Evolutionary conservation across 495 filamentous ascomycete genomes (phyloP).

Genomic region (Penicillium tannophilum): DNA sequence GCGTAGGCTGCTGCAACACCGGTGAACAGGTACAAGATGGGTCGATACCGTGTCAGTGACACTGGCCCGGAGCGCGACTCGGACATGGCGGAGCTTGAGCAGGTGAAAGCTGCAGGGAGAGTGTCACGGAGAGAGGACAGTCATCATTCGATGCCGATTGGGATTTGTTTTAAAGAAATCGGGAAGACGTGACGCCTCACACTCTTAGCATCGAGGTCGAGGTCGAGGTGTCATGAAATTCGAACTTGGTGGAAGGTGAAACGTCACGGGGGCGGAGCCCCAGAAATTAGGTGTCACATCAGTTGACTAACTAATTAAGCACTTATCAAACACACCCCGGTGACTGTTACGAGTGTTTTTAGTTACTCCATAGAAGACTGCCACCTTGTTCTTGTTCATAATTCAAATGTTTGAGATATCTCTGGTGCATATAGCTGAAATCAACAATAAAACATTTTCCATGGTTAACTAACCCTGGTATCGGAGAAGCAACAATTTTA

Average conservation of each 20-base stretch:
- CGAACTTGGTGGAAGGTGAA: slow-evolving; percentile 2
- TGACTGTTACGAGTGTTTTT: too few relatives aligned
- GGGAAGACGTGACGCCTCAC: neutral
- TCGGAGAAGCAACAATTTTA: neutral
- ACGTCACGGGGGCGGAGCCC: slow-evolving; percentile 11
- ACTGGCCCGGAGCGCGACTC: slow-evolving; percentile 36
- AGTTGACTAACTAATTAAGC: neutral
- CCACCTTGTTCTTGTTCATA: neutral
- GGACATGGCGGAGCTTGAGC: slow-evolving; percentile 36
- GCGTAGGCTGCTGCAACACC: slow-evolving; percentile 53
- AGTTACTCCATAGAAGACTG: neutral
- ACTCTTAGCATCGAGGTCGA: neutral
- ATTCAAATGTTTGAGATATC: neutral
- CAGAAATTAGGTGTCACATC: slow-evolving; percentile 5
- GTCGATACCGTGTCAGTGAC: slow-evolving; percentile 50
- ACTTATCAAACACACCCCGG: neutral
- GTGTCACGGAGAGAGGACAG: slow-evolving; percentile 19
- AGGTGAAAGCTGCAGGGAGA: slow-evolving; percentile 21
- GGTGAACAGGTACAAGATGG: slow-evolving; percentile 51
- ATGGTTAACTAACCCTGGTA: neutral
- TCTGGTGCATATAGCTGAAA: neutral
- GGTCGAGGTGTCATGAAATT: slow-evolving; percentile 7
- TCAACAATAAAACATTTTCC: neutral
- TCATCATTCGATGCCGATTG: slow-evolving; percentile 12
- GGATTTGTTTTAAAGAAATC: neutral